Base-by-base conservation (phyloP, 2,329 filamentous ascomycete genomes). In the Chaetomiaceae sp. region DNA sequence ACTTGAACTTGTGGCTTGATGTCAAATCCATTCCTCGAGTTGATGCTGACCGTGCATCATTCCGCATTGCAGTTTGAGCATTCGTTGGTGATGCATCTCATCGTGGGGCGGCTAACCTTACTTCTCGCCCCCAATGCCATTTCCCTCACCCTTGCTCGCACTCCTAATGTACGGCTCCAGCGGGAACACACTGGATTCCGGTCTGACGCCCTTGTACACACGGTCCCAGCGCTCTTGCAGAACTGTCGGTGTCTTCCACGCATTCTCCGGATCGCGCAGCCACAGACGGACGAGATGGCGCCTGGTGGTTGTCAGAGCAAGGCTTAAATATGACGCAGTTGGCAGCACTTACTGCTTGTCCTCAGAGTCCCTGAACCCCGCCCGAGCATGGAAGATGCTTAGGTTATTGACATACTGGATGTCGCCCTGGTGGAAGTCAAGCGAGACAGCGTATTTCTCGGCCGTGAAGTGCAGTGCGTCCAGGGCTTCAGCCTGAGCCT, bases 381-480 rank as follows among this genome's bases (percentile, higher is more conserved):
- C 76, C 2, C 80, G 69, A 0, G 76, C 74, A 55, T 83, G 80
- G 39, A 82, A 75, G 2, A 82, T 61, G 38, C 73, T 75, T 34
- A 81, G 61, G 60, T 82, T 82, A 58, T 82, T 82, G 25, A 76
- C 71, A 51, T 75, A 82, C 55, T 78, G 75, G 12, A 82, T 74
- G 59, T 82, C 79, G 0, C 78, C 78, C 53, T 72, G 72, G 37
- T 73, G 70, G 43, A 79, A 77, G 53, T 75, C 66, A 15, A 77
- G 72, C 3, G 72, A 65, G 0, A 75, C 69, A 15, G 69, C 70
- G 57, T 73, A 72, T 52, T 71, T 74, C 51, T 78, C 74, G 5
- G 75, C 76, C 0, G 74, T 67, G 53, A 74, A 77, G 59, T 80
- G 75, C 43, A 81, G 61, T 0, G 76, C 71, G 54, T 80, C 77